A percentile compares a stretch with the other conserved stretches of the same genome.
Conservation (phyloP, 345 rosid genomes). For the Lumnitzera racemosa region DNA sequence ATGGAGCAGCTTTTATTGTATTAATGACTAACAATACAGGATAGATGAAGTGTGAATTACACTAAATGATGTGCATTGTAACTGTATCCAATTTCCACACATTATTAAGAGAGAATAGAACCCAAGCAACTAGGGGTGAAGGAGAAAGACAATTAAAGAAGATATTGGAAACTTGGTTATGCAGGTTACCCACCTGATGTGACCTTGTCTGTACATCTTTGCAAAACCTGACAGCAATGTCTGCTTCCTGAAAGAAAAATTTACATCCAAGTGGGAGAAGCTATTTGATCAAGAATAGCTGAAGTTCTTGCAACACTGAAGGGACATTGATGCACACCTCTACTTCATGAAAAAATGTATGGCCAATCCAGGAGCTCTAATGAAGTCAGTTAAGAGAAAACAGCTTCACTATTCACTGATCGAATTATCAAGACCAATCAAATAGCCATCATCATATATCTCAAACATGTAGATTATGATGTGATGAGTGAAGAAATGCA, state of each 20-base stretch:
- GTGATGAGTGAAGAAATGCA: too few relatives aligned
- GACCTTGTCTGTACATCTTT: conserved; percentile 89
- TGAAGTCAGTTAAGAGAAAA: conserved; percentile 34
- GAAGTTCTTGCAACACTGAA: not conserved
- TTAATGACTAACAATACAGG: too few relatives aligned
- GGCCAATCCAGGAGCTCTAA: conserved; percentile 76
- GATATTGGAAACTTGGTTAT: conserved; percentile 21
- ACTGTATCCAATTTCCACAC: too few relatives aligned
- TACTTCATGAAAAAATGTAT: conserved; percentile 44
- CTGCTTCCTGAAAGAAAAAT: conserved; percentile 44
- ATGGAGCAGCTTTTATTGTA: too few relatives aligned
- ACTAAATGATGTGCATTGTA: too few relatives aligned
- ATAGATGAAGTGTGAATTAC: too few relatives aligned
- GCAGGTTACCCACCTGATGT: conserved; percentile 62
- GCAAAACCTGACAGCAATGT: conserved; percentile 79
- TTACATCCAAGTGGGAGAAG: not conserved
- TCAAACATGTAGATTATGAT: too few relatives aligned
- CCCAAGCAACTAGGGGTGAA: too few relatives aligned
- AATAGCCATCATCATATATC: not conserved
- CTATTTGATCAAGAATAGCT: not conserved
- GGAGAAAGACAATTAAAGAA: conserved; percentile 1
- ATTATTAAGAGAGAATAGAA: too few relatives aligned
- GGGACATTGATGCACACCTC: conserved; percentile 36
- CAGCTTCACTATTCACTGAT: not conserved
- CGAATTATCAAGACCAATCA: not conserved